Conservation (phyloP, 208 protist species). For the Leishmania major region DNA sequence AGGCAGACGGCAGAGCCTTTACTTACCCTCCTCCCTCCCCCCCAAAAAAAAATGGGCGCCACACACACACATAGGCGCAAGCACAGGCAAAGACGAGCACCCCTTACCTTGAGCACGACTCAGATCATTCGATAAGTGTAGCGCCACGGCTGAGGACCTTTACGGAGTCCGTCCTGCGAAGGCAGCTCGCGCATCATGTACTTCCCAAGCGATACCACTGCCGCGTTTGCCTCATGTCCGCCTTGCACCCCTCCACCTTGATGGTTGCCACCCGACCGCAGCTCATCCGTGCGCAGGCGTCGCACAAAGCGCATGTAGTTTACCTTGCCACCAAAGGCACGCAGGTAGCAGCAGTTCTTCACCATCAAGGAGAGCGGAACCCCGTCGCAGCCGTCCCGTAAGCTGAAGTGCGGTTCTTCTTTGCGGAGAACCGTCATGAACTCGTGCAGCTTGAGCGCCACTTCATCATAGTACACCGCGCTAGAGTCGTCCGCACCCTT, state of each 20-base stretch:
- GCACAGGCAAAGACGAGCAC: background rate
- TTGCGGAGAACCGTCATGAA: slow-evolving; percentile 59
- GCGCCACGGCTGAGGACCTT: slow-evolving; percentile 82
- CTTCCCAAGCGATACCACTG: slow-evolving; percentile 51
- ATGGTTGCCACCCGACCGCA: background rate
- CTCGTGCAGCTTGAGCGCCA: slow-evolving; percentile 52
- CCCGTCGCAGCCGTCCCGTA: slow-evolving; percentile 62
- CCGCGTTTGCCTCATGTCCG: background rate
- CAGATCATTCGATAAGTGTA: slow-evolving; percentile 61
- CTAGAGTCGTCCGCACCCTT: slow-evolving; percentile 37
- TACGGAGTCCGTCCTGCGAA: slow-evolving; percentile 76
- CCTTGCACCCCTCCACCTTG: background rate
- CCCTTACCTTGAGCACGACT: background rate
- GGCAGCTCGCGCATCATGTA: slow-evolving; percentile 88
- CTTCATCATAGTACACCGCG: slow-evolving; percentile 72
- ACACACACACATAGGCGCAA: background rate
- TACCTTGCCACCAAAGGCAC: slow-evolving; percentile 61
- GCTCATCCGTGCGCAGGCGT: slow-evolving; percentile 18
- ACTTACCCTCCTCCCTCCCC: background rate
- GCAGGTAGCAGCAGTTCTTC: slow-evolving; percentile 79
- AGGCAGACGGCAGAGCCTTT: background rate
- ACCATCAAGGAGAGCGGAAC: slow-evolving; percentile 82
- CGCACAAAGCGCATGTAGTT: slow-evolving; percentile 80
- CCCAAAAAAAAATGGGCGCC: background rate
- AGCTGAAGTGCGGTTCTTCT: slow-evolving; percentile 60